A percentile compares a stretch with the other conserved stretches of the same genome.
These are phyloP conservation scores for Aspergillus incahuasiensis DNA, from an alignment of 495 filamentous ascomycete species.

Conservation along the genomic window DNA sequence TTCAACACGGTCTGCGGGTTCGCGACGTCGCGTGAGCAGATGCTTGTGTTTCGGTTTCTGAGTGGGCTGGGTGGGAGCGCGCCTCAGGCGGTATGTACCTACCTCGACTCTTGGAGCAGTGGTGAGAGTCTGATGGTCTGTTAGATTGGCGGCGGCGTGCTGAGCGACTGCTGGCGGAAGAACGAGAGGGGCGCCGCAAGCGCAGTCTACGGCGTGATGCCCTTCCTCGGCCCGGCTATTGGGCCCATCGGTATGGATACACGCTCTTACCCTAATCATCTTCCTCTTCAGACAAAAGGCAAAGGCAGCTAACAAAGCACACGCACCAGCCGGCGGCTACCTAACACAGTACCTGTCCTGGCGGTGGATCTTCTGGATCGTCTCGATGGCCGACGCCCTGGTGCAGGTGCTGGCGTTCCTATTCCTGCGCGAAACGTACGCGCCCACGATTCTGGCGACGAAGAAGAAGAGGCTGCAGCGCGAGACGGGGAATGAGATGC, in stretches of 20 bases:
- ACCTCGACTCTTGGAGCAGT: too few species aligned
- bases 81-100: constrained; percentile 36
- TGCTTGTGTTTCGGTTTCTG: constrained; percentile 54
- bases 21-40: constrained; percentile 38
- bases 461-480: constrained; percentile 11
- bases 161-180: constrained; percentile 41
- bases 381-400: constrained; percentile 12
- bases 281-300: background rate
- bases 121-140: too few species aligned
- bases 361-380: constrained; percentile 13
- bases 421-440: constrained; percentile 11
- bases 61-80: constrained; percentile 48
- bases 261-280: too few species aligned
- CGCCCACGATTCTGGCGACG: constrained; percentile 8
- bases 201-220: constrained; percentile 47
- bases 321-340: constrained; percentile 6
- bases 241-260: constrained; percentile 35
- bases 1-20: constrained; percentile 57
- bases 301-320: too few species aligned
- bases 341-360: constrained; percentile 12
- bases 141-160: constrained; percentile 33
- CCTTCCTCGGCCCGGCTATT: constrained; percentile 51
- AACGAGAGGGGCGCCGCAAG: constrained; percentile 55
- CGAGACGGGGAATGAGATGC: background rate
- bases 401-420: constrained; percentile 7